phyloP scores from a whole-genome alignment of 2,329 filamentous ascomycete species.

The Colletotrichum sansevieriae region DNA sequence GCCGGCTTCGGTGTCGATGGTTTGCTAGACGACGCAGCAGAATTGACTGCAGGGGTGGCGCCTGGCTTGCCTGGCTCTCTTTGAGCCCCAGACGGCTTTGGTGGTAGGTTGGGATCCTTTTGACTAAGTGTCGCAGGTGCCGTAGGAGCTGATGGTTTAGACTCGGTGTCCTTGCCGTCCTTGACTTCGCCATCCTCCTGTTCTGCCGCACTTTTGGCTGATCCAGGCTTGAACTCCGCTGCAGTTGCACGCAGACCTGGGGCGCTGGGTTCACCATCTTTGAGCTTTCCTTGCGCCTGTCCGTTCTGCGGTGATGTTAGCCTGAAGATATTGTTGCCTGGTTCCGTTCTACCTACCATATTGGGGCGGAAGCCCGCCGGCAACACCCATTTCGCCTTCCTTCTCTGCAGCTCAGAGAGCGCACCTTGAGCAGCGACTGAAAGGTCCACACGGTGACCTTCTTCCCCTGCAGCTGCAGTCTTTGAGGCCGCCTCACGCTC shows the following conservation, averaged over 20 bases:
- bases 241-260: constrained; percentile 64
- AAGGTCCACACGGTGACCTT: constrained; percentile 77
- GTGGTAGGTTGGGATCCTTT: constrained; percentile 39
- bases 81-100: constrained; percentile 40
- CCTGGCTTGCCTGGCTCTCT: constrained; percentile 45
- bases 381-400: constrained; percentile 77
- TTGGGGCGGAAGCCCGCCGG: constrained; percentile 80
- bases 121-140: constrained; percentile 14
- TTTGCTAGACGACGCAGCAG: constrained; percentile 43
- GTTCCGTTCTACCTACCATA: constrained; percentile 59
- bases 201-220: constrained; percentile 57
- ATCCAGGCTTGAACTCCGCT: constrained; percentile 72
- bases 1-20: constrained; percentile 47
- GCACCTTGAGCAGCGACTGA: constrained; percentile 80
- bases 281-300: constrained; percentile 53
- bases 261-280: constrained; percentile 51
- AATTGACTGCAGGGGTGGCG: constrained; percentile 31
- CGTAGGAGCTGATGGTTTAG: constrained; percentile 15
- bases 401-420: constrained; percentile 76
- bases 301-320: constrained; percentile 57
- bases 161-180: constrained; percentile 55
- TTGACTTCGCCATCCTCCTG: constrained; percentile 82
- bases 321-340: constrained; percentile 44
- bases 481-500: constrained; percentile 69
- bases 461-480: constrained; percentile 60